Conservation (phyloP, 192 early-diverging fungal species). For the Polychytrium aggregatum region DNA sequence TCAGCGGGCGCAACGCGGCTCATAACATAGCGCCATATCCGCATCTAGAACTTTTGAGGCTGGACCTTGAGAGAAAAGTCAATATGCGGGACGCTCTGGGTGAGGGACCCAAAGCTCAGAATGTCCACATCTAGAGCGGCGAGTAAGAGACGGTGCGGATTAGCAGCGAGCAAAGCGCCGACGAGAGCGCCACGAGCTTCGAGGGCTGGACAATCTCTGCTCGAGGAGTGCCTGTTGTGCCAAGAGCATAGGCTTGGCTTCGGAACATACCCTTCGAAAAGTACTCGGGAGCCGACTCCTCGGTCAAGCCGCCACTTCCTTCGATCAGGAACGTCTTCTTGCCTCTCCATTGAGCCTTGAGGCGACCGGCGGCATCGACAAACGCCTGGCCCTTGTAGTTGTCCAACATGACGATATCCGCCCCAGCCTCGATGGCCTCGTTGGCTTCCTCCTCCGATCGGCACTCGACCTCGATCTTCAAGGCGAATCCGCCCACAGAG, state of each 20-base stretch:
- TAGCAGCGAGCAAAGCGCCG: too few relatives aligned
- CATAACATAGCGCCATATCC: too few relatives aligned
- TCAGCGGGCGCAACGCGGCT: too few relatives aligned
- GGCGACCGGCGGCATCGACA: conserved; percentile 47
- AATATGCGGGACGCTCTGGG: conserved; percentile 89
- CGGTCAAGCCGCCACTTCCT: conserved; percentile 91
- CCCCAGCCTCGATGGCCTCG: conserved; percentile 91
- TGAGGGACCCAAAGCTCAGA: conserved; percentile 82
- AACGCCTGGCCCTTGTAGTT: conserved; percentile 73
- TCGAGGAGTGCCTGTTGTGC: neutral
- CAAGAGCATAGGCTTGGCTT: too few relatives aligned
- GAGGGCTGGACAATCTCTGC: too few relatives aligned
- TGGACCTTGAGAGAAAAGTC: conserved; percentile 95
- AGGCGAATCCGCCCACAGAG: conserved; percentile 72
- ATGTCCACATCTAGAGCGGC: conserved; percentile 61
- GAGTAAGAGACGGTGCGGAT: neutral
- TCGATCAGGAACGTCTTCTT: conserved; percentile 62
- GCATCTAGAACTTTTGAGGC: conserved; percentile 10
- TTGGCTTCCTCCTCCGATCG: conserved; percentile 81
- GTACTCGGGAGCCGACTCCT: conserved; percentile 66
- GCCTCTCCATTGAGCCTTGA: conserved; percentile 69
- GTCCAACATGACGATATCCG: conserved; percentile 96
- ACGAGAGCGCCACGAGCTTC: too few relatives aligned
- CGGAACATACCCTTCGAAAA: conserved; percentile 58
- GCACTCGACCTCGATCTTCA: conserved; percentile 98